Base-by-base conservation (phyloP, 306 rosid species). In the Glycine latifolia region DNA sequence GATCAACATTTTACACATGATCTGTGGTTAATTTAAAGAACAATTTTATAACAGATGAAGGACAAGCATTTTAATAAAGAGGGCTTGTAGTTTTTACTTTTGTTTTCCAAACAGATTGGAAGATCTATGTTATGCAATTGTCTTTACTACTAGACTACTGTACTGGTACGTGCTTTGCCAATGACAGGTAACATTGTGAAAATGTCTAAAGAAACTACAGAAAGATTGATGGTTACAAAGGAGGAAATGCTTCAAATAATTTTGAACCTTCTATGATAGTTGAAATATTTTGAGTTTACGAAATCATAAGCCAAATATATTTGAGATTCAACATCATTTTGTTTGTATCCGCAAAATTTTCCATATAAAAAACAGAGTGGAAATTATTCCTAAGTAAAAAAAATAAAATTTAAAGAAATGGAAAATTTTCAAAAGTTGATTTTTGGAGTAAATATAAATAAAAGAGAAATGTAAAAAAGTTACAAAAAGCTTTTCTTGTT, bases 401-500 rank as follows among this genome's bases (percentile, higher is more conserved):
- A 7, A 46, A 1, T 4, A 1, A 3, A 46, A 46, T 26, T 26
- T 26, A 26, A 26, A 26, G 31, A 26, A 26, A 26, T 26, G 31
- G 2, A 26, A 26, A 26, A 26, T 26, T 26, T 26, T 26, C 31
- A 2, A 26, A 26, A 26, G 31, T 26, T 26, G 31, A 26, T 26
- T 26, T 26, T 26, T 26, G 31, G 31, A 26, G 31, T 26, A 26
- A 26, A 26, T 26, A 26, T 26, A 26, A 46, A 47, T 2, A 8
- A 8, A 47, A 47, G 7, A 47, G 31, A 1, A 47, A 4, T 0
- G 10, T 9, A 47, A 13, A 8, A 26, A 26, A 2, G 31, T 26
- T 1, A 26, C 1, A 26, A 26, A 1, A 26, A 0, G 1, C 20
- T 20, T 20, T 26, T 26, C 31, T 14, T 75, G 81, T 90, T 89